Conservation (phyloP, 2,329 filamentous ascomycete species). For the Tolypocladium nubicola region DNA sequence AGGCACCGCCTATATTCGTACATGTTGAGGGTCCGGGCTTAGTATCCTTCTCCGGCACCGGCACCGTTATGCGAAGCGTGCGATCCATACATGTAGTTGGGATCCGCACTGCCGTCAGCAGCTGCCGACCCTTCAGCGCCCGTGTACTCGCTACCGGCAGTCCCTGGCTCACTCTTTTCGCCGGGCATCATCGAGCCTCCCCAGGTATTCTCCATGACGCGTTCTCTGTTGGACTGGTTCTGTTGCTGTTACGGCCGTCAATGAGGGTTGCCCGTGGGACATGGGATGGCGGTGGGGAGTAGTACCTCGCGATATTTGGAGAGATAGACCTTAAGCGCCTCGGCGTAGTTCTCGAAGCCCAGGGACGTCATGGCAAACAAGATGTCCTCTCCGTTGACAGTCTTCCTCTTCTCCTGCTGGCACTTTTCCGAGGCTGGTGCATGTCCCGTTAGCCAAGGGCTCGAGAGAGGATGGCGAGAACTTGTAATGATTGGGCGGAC, state of each 20-base stretch:
- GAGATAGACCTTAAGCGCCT: conserved; percentile 95
- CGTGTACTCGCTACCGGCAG: conserved; percentile 25
- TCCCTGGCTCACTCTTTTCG: conserved; percentile 19
- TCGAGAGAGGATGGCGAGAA: background rate
- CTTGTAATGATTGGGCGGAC: background rate
- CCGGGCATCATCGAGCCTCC: conserved; percentile 18
- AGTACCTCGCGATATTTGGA: conserved; percentile 90
- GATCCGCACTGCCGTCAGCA: conserved; percentile 29
- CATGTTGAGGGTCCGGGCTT: conserved; percentile 8
- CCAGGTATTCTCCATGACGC: conserved; percentile 25
- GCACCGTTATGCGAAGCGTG: conserved; percentile 49
- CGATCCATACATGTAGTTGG: conserved; percentile 42
- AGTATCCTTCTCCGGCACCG: conserved; percentile 41
- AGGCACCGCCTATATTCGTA: conserved; percentile 3
- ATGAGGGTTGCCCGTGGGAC: background rate
- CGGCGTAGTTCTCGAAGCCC: conserved; percentile 97
- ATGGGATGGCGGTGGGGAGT: background rate
- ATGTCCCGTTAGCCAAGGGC: conserved; percentile 6
- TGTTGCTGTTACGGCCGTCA: conserved; percentile 22
- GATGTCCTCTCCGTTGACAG: conserved; percentile 97
- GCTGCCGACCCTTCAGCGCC: conserved; percentile 29
- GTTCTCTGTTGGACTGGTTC: conserved; percentile 29
- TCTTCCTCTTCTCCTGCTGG: conserved; percentile 98
- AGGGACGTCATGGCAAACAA: conserved; percentile 98
- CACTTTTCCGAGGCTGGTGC: conserved; percentile 89